Conservation (phyloP, 1,139 yeast species). For the Candida tropicalis region DNA sequence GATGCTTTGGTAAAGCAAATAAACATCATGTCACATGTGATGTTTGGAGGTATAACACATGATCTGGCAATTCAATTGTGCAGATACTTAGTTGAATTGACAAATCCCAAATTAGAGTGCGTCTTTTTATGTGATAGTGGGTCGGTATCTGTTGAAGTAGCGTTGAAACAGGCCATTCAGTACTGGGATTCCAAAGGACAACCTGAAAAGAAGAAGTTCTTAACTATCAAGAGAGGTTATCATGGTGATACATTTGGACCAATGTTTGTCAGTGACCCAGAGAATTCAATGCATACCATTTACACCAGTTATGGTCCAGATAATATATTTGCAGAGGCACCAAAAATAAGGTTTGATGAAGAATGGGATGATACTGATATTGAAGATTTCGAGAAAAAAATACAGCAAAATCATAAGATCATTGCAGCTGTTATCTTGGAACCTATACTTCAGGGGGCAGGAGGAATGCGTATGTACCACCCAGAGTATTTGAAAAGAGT, state of each 20-base stretch:
- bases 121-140: slow-evolving; percentile 2
- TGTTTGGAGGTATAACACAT: slow-evolving; percentile 2
- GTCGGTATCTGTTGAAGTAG: slow-evolving; percentile 1
- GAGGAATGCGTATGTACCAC: slow-evolving; percentile 1
- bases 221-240: neutral
- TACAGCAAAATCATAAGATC: neutral
- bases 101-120: neutral
- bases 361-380: slow-evolving; percentile 1
- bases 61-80: slow-evolving; percentile 2
- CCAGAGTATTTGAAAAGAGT: slow-evolving; percentile 1
- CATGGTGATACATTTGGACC: slow-evolving; percentile 2
- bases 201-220: neutral
- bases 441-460: slow-evolving; percentile 2
- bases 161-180: slow-evolving; percentile 1
- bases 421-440: slow-evolving; percentile 1
- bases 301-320: slow-evolving; percentile 1
- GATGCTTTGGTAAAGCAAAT: neutral
- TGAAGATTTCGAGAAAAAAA: neutral
- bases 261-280: neutral
- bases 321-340: neutral
- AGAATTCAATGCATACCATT: neutral
- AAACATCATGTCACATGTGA: neutral
- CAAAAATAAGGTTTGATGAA: neutral
- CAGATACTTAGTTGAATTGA: neutral
- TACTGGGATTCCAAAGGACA: slow-evolving; percentile 2